Percentiles rank a stretch among this genome's conserved stretches.
These are phyloP conservation scores for Clonostachys rhizophaga DNA, from an alignment of 2,329 filamentous ascomycete species.

Conservation along the genomic window DNA sequence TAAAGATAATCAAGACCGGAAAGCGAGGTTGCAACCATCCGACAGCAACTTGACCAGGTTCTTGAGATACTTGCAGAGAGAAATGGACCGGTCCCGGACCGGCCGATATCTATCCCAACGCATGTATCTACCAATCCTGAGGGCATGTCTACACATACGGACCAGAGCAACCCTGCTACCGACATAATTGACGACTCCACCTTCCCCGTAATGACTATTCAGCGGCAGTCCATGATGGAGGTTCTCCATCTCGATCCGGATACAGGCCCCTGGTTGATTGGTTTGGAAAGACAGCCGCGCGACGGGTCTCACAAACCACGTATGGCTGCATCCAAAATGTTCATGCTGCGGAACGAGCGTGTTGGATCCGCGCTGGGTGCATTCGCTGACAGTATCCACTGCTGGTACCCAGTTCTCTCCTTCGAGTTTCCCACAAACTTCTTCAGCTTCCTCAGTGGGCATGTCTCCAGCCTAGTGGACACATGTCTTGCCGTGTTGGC, in stretches of 20 bases:
- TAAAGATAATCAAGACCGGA: no score
- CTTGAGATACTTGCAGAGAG: no score
- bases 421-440: not conserved
- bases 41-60: no score
- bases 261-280: not conserved
- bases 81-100: no score
- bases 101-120: no score
- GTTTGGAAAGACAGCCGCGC: not conserved
- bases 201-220: not conserved
- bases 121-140: no score
- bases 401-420: not conserved
- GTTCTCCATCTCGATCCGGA: not conserved
- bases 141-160: no score
- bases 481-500: not conserved
- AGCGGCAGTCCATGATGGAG: not conserved
- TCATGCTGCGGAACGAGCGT: not conserved
- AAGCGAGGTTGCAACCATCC: no score
- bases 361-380: not conserved
- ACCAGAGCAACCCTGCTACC: no score
- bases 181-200: not conserved
- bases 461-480: not conserved
- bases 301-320: not conserved
- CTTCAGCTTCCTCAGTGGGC: not conserved
- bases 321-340: not conserved
- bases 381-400: not conserved